A percentile compares a stretch with the other conserved stretches of the same genome.
Evolutionary conservation across 108 stramenopile species (phyloP).

Genomic region (Schizochytrium sp.): DNA sequence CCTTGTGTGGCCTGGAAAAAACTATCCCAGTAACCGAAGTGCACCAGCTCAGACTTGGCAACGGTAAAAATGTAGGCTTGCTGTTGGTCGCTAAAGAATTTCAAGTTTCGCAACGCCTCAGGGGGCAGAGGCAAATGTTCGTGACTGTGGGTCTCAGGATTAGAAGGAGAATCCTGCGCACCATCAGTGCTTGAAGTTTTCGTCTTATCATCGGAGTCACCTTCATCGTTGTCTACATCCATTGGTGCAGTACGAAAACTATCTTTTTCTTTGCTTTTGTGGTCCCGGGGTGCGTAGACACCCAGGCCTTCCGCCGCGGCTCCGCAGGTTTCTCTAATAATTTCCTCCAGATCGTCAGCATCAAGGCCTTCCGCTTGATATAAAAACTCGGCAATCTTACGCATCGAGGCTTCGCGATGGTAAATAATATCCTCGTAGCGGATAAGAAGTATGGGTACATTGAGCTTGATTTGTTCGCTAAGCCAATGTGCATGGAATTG

Average conservation of each 20-base stretch:
- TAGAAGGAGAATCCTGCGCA: neutral
- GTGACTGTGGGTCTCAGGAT: neutral
- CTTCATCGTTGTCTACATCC: neutral
- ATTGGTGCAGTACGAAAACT: too few species aligned
- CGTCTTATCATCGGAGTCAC: neutral
- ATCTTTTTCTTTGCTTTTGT: too few species aligned
- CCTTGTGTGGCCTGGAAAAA: neutral
- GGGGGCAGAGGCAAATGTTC: neutral
- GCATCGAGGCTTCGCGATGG: slow-evolving; percentile 19
- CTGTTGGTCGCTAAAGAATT: slow-evolving; percentile 41
- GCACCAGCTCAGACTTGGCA: slow-evolving; percentile 29
- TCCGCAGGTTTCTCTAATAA: neutral
- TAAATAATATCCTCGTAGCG: slow-evolving; percentile 61
- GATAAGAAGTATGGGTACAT: slow-evolving; percentile 13
- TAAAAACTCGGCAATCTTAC: slow-evolving; percentile 24
- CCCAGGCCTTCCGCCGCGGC: neutral
- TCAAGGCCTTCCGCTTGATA: neutral
- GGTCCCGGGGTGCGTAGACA: slow-evolving; percentile 15
- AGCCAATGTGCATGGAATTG: slow-evolving; percentile 57
- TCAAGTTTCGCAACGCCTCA: neutral
- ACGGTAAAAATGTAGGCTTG: neutral
- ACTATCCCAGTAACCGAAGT: slow-evolving; percentile 40
- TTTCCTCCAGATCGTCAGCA: neutral
- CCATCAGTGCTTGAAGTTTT: neutral
- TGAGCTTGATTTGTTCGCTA: neutral